Conservation (phyloP, 1,284 basidiomycete species). For the Moniliophthora roreri region DNA sequence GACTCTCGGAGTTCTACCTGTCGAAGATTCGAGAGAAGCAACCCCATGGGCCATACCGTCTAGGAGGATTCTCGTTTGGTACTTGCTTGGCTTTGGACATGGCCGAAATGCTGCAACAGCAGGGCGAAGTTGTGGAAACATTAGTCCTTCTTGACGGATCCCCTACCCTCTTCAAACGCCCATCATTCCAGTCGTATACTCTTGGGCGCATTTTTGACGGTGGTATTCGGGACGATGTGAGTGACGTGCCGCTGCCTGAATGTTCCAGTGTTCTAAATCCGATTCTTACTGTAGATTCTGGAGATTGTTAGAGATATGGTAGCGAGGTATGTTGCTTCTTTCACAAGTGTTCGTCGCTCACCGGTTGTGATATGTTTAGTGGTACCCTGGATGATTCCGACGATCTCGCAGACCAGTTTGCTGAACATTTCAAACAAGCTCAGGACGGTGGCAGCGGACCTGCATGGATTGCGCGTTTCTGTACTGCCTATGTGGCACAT, state of each 20-base stretch:
- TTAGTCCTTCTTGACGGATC: conserved; percentile 1
- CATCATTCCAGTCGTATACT: neutral
- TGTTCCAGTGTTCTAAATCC: too few species aligned
- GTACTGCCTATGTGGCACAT: neutral
- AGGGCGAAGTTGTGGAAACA: neutral
- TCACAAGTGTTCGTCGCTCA: too few species aligned
- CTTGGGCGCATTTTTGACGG: neutral
- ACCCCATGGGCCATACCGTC: conserved; percentile 10
- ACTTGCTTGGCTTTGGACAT: neutral
- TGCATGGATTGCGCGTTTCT: conserved; percentile 1
- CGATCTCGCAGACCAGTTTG: neutral
- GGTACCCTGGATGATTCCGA: conserved; percentile 1
- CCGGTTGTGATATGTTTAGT: neutral
- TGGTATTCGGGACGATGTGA: conserved; percentile 1
- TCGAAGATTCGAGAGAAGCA: conserved; percentile 9
- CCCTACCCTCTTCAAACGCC: neutral
- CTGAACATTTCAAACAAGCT: neutral
- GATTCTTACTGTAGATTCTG: neutral
- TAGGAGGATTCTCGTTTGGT: conserved; percentile 6
- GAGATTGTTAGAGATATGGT: conserved; percentile 2
- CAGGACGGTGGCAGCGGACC: conserved; percentile 3
- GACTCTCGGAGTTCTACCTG: conserved; percentile 7
- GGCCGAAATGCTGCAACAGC: neutral
- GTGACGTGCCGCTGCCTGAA: neutral
- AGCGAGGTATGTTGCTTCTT: too few species aligned